Evolutionary conservation across 305 asterid genomes (phyloP), one percentile per base, ranked within the genome.

Genomic region (Coffea humblotiana): DNA sequence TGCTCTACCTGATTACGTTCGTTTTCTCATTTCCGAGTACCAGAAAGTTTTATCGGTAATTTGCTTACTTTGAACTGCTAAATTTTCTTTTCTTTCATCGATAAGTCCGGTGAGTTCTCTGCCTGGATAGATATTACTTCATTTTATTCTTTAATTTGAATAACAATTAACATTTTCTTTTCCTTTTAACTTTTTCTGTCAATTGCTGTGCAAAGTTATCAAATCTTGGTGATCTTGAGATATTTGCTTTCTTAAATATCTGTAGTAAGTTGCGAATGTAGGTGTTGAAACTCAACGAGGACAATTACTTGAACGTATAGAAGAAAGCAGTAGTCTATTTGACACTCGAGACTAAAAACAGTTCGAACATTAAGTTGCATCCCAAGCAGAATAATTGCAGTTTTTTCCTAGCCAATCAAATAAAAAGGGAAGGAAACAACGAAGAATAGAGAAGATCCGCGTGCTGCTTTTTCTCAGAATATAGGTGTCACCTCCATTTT

Each of bases 11-110:
- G 90, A 89, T 77, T 92, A 92, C 74, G 94, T 91, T 27, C 91
- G 84, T 40, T 90, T 29, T 72, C 61, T 92, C 78, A 85, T 92
- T 83, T 86, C 93, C 14, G 97, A 92, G 74, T 92, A 92, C 81
- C 79, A 78, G 6, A 92, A 91, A 82, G 73, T 92, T 61, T 79
- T 92, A 29, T 4, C 11, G 94, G 97, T 92, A 88, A 67, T n/a
- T 49, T 49, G 64, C 64, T 56, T 27, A 63, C 69, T 37, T 52
- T n/a, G 27, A 5, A 2, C 74, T 65, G 43, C 11, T 60, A 25
- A 69, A 35, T 16, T 12, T 10, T 58, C 29, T 0, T 16, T 32
- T 67, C 48, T 6, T 67, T 16, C 8, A 16, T 37, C 6, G 43
- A 37, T 37, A 37, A 37, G 5, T 52, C 21, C 58, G 15, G 3